A percentile compares a stretch with the other conserved stretches of the same genome.
phyloP scores from a whole-genome alignment of 305 asterid genomes.

The Fraxinus platypoda region DNA sequence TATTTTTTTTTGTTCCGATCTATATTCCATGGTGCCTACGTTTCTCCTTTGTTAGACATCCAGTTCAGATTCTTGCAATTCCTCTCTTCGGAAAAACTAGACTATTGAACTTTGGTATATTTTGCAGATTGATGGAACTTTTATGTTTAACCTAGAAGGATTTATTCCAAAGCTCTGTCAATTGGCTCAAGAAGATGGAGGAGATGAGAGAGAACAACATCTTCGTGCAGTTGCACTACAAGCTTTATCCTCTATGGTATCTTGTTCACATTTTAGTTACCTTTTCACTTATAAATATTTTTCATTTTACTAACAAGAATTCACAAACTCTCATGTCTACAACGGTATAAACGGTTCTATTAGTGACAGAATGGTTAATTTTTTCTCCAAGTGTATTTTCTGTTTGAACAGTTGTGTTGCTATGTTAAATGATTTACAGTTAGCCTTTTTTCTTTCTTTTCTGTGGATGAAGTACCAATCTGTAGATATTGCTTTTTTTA shows the following conservation, averaged over 20 bases:
- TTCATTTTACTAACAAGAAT: not conserved
- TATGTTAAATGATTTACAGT: not conserved
- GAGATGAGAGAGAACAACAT: conserved; percentile 55
- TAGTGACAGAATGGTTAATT: not conserved
- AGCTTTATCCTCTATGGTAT: conserved; percentile 92
- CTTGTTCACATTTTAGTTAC: conserved; percentile 14
- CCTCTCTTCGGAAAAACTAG: conserved; percentile 3
- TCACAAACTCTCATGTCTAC: not conserved
- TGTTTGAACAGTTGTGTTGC: not conserved
- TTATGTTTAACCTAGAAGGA: conserved; percentile 94
- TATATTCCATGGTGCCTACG: not conserved
- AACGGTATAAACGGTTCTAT: not conserved
- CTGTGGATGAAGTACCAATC: not conserved
- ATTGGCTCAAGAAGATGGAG: conserved; percentile 90
- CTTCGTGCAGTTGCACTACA: conserved; percentile 78
- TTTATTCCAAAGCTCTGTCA: conserved; percentile 93
- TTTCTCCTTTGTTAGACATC: not conserved
- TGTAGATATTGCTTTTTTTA: not conserved
- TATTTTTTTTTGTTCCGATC: not conserved
- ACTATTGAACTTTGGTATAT: conserved; percentile 24
- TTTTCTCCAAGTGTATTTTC: not conserved
- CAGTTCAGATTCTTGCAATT: conserved; percentile 12
- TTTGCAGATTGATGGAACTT: conserved; percentile 86
- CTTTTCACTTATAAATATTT: not conserved
- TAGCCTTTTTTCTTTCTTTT: not conserved